Conservation (phyloP, 345 rosid genomes). For the Psidium friedrichsthalianum region DNA sequence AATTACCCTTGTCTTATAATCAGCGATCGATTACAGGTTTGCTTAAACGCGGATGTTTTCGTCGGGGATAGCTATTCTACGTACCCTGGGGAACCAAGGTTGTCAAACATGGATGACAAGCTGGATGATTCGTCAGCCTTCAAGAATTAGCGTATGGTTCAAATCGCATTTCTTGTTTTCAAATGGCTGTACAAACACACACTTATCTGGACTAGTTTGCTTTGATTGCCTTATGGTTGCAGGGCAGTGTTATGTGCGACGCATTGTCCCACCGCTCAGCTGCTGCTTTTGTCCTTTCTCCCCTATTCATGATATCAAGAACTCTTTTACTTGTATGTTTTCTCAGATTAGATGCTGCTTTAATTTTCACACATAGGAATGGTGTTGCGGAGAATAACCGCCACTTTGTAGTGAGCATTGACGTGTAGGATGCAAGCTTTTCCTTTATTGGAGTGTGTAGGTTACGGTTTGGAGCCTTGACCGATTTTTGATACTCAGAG, state of each 20-base stretch:
- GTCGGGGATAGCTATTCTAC: conserved; percentile 94
- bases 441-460: background rate
- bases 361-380: background rate
- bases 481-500: background rate
- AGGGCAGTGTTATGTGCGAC: background rate
- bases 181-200: conserved; percentile 1
- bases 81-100: conserved; percentile 47
- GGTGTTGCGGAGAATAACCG: background rate
- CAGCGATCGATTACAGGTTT: conserved; percentile 93
- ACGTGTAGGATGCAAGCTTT: background rate
- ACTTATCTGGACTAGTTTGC: background rate
- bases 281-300: background rate
- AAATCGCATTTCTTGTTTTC: conserved; percentile 53
- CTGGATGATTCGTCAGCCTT: conserved; percentile 71
- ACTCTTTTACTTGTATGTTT: background rate
- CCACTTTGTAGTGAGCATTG: background rate
- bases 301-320: background rate
- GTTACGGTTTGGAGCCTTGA: background rate
- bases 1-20: background rate
- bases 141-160: conserved; percentile 81
- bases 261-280: background rate
- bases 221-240: background rate
- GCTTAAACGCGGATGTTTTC: conserved; percentile 72
- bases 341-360: background rate
- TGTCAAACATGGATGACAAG: conserved; percentile 81